Base-by-base conservation (phyloP, 257 asterid genomes). In the Schizonepeta tenuifolia region DNA sequence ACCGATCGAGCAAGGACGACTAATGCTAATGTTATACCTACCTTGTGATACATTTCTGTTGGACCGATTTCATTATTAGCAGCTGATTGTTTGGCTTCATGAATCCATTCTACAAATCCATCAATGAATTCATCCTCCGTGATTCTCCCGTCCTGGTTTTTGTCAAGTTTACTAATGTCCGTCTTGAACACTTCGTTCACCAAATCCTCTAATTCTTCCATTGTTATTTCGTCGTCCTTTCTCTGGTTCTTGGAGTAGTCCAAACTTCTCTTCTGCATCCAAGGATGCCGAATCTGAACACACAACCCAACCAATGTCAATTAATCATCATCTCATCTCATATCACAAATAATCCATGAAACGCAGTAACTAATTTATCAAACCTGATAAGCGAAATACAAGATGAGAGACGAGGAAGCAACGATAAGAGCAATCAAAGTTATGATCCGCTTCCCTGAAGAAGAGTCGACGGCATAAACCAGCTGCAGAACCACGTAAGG, bases 201-300 rank as follows among this genome's bases (percentile, higher is more conserved):
- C 75, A 87, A 60, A 9, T 65, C 78, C 40, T 83, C 77, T 65
- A 85, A 6, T 70, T 85, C 93, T 4, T 20, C 59, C 63, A 58
- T 51, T 2, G 79, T 74, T 15, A 85, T 72, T 65, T 85, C 86
- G 0, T 81, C 68, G 71, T 79, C 85, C 2, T 65, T 62, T 5
- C 50, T 75, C 65, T 87, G 41, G 7, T 83, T 74, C 68, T 80
- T 88, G 2, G 89, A 70, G 75, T 86, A 86, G 67, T 77, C 83
- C 40, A 86, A 80, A 49, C 89, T 86, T 79, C 91, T 86, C 50
- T 84, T 65, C 55, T 86, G 91, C 70, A 88, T 79, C 94, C 87
- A 86, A 28, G 94, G 94, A 55, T 84, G 24, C 79, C 56, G 51
- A 44, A 84, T 78, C 91, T 88, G 84, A 46, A 50, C 13, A 75